Evolutionary conservation across 2,329 filamentous ascomycete genomes (phyloP).

Genomic region (Sordariomycetes sp.): DNA sequence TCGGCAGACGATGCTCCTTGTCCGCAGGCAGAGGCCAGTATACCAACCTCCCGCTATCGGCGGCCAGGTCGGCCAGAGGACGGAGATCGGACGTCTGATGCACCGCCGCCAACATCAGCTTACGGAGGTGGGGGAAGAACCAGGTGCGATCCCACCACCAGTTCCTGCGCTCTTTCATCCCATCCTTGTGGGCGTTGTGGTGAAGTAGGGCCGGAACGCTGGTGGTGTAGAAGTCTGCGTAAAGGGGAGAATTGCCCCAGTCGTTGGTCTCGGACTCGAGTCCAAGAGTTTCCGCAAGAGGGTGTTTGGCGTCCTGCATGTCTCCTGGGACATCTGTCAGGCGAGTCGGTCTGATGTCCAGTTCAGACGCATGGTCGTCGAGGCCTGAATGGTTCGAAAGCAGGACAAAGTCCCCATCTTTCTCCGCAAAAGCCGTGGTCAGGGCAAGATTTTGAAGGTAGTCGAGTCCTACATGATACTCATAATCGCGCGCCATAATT

Average conservation of each 20-base stretch:
- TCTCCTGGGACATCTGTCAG: constrained; percentile 11
- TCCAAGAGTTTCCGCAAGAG: constrained; percentile 2
- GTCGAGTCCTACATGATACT: constrained; percentile 16
- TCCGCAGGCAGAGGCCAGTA: too few relatives aligned
- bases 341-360: constrained; percentile 9
- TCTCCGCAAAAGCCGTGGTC: constrained; percentile 11
- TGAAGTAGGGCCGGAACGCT: constrained; percentile 12
- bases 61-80: too few relatives aligned
- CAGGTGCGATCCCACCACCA: constrained; percentile 15
- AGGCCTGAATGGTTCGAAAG: constrained; percentile 10
- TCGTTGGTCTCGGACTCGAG: not conserved
- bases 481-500: constrained; percentile 7
- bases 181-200: constrained; percentile 14
- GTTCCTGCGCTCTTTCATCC: constrained; percentile 10
- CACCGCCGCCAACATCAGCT: too few relatives aligned
- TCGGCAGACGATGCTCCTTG: too few relatives aligned
- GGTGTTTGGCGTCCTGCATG: constrained; percentile 6
- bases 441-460: constrained; percentile 13
- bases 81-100: too few relatives aligned
- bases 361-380: constrained; percentile 7
- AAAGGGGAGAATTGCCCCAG: constrained; percentile 13
- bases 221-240: constrained; percentile 13
- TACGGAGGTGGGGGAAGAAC: constrained; percentile 12
- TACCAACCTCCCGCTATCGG: too few relatives aligned
- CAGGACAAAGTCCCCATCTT: constrained; percentile 12